A percentile compares a stretch with the other conserved stretches of the same genome.
Conservation (phyloP, 2,329 filamentous ascomycete genomes). For the Colletotrichum costaricense region DNA sequence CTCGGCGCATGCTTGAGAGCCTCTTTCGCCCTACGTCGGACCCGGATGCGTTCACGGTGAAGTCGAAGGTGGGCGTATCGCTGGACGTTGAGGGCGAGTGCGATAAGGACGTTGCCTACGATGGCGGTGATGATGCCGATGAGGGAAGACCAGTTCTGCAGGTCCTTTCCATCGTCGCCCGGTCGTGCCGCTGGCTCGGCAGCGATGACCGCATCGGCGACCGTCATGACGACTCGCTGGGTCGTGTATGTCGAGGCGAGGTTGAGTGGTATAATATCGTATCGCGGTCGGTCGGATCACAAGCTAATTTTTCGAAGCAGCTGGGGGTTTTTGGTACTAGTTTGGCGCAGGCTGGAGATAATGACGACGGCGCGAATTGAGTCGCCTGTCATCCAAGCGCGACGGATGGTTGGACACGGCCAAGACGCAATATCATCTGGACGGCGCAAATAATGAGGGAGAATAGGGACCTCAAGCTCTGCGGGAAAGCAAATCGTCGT, state of each 20-base stretch:
- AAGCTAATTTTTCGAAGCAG: slow-evolving; percentile 7
- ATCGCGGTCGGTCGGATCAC: not conserved
- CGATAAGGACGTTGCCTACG: slow-evolving; percentile 92
- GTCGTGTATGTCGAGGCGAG: not conserved
- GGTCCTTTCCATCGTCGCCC: slow-evolving; percentile 55
- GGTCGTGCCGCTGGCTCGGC: slow-evolving; percentile 29
- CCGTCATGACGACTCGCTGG: slow-evolving; percentile 21
- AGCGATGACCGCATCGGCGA: slow-evolving; percentile 20
- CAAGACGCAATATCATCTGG: slow-evolving; percentile 32
- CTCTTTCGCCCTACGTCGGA: slow-evolving; percentile 65
- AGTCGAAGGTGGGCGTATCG: slow-evolving; percentile 93
- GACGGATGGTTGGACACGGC: slow-evolving; percentile 26
- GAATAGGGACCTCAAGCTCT: not conserved
- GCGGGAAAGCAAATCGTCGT: slow-evolving; percentile 16
- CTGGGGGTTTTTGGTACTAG: slow-evolving; percentile 7
- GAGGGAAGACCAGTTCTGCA: slow-evolving; percentile 86
- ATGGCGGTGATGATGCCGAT: slow-evolving; percentile 97
- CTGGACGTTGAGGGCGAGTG: slow-evolving; percentile 95
- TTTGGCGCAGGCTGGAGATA: slow-evolving; percentile 25
- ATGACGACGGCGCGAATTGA: slow-evolving; percentile 22
- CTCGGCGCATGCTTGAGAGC: slow-evolving; percentile 59
- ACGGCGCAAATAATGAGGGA: slow-evolving; percentile 3
- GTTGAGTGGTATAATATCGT: not conserved
- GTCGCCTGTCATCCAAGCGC: slow-evolving; percentile 31
- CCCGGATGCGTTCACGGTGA: slow-evolving; percentile 74